Evolutionary conservation across 345 rosid genomes (phyloP).

Genomic region (Gossypium longicalyx): DNA sequence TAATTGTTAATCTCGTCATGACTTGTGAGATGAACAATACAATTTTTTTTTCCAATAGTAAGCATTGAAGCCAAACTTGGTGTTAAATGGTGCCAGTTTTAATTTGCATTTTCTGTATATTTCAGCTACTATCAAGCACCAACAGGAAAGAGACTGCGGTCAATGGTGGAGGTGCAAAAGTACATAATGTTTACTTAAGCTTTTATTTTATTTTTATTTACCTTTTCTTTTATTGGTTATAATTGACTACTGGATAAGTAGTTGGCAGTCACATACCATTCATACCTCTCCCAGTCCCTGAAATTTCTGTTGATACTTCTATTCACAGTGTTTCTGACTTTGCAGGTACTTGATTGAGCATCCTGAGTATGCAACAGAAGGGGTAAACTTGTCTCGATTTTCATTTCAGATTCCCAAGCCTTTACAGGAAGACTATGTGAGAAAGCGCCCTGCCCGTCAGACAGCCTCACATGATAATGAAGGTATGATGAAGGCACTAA

Average conservation of each 20-base stretch:
- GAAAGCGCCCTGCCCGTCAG: slow-evolving; percentile 45
- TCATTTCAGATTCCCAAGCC: slow-evolving; percentile 80
- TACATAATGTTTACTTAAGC: slow-evolving; percentile 26
- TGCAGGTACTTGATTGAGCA: slow-evolving; percentile 57
- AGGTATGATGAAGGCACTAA: slow-evolving; percentile 33
- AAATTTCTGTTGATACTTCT: background rate
- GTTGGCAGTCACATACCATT: background rate
- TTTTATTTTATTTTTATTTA: background rate
- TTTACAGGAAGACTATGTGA: slow-evolving; percentile 55
- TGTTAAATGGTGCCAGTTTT: background rate
- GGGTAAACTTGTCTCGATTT: slow-evolving; percentile 50
- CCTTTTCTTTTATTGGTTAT: background rate
- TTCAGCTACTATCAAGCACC: slow-evolving; percentile 84
- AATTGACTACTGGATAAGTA: background rate
- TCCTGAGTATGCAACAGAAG: slow-evolving; percentile 43
- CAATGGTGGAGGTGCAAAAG: slow-evolving; percentile 80
- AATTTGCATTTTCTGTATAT: background rate
- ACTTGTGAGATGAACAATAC: background rate
- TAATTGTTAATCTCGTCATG: background rate
- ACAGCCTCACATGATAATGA: slow-evolving; percentile 31
- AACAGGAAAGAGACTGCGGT: slow-evolving; percentile 84
- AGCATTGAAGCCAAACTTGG: background rate
- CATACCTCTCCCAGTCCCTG: background rate
- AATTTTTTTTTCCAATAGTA: background rate
- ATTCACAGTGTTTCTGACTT: slow-evolving; percentile 11